Conservation (phyloP, 495 filamentous ascomycete genomes). For the Podospora conica region DNA sequence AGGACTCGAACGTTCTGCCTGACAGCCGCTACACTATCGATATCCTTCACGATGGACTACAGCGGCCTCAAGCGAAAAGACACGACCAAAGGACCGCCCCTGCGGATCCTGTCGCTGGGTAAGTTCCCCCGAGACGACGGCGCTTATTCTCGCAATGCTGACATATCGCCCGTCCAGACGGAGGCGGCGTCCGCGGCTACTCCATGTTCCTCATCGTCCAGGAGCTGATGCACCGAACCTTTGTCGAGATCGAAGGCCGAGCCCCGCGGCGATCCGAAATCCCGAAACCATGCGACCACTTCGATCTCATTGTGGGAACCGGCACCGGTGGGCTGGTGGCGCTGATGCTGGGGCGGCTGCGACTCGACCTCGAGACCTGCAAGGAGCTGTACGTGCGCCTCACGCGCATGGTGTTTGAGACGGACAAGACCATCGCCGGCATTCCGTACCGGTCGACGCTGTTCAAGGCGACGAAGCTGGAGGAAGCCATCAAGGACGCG, state of each 20-base stretch:
- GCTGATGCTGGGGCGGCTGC: conserved; percentile 88
- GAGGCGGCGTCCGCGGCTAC: conserved; percentile 93
- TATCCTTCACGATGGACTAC: conserved; percentile 17
- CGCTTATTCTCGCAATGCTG: not conserved
- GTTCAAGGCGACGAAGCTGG: conserved; percentile 92
- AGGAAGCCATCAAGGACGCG: conserved; percentile 87
- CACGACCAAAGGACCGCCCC: conserved; percentile 87
- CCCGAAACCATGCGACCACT: conserved; percentile 96
- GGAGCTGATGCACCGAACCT: conserved; percentile 91
- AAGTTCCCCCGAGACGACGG: conserved; percentile 27
- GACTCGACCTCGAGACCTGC: conserved; percentile 90
- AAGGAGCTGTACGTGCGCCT: conserved; percentile 93
- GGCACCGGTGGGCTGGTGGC: conserved; percentile 94
- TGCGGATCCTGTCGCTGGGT: conserved; percentile 90
- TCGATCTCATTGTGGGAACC: conserved; percentile 91
- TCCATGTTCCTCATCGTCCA: conserved; percentile 93
- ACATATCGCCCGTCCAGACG: conserved; percentile 53
- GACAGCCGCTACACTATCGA: not conserved
- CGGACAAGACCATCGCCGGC: conserved; percentile 93
- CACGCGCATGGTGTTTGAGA: conserved; percentile 91
- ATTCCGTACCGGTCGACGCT: conserved; percentile 89
- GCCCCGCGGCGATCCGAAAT: conserved; percentile 81
- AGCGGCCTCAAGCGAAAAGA: conserved; percentile 60
- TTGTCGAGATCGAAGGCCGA: conserved; percentile 76
- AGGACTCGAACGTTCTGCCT: not conserved